Evolutionary conservation across 2,329 filamentous ascomycete genomes (phyloP).

Genomic region (Fonsecaea nubica): DNA sequence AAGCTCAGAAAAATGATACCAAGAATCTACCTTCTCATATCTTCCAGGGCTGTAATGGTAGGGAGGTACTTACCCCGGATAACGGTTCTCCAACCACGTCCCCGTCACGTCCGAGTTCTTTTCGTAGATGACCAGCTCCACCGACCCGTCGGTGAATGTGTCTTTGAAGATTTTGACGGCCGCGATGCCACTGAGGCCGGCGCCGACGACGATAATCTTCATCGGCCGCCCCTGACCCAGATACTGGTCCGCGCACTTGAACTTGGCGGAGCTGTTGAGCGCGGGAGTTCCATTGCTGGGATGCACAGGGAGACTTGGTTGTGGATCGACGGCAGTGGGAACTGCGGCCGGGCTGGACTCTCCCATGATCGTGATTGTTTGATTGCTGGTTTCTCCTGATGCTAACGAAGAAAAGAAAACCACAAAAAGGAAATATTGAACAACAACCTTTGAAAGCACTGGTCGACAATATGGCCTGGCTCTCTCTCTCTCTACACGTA

Average conservation of each 20-base stretch:
- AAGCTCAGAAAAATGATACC: not conserved
- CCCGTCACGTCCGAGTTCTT: slow-evolving; percentile 28
- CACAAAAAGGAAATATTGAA: too few relatives aligned
- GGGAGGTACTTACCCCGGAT: slow-evolving; percentile 43
- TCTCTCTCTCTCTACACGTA: too few relatives aligned
- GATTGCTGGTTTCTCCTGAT: too few relatives aligned
- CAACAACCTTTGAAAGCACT: too few relatives aligned
- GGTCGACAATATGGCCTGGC: too few relatives aligned
- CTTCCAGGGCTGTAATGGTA: too few relatives aligned
- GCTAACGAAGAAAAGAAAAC: too few relatives aligned
- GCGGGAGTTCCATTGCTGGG: not conserved
- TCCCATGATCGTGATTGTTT: too few relatives aligned
- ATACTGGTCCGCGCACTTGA: slow-evolving; percentile 7
- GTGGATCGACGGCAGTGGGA: not conserved
- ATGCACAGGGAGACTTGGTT: not conserved
- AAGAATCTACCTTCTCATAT: too few relatives aligned
- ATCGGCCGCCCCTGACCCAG: slow-evolving; percentile 5
- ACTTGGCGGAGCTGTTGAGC: not conserved
- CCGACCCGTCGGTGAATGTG: slow-evolving; percentile 1
- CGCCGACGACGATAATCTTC: slow-evolving; percentile 20
- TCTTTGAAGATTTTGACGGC: slow-evolving; percentile 22
- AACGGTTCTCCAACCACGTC: slow-evolving; percentile 34
- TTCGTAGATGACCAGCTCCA: slow-evolving; percentile 26
- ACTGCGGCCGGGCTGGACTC: not conserved
- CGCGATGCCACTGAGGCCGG: slow-evolving; percentile 22